Conservation (phyloP, 73 alveolate genomes). For the Stentor coeruleus region DNA sequence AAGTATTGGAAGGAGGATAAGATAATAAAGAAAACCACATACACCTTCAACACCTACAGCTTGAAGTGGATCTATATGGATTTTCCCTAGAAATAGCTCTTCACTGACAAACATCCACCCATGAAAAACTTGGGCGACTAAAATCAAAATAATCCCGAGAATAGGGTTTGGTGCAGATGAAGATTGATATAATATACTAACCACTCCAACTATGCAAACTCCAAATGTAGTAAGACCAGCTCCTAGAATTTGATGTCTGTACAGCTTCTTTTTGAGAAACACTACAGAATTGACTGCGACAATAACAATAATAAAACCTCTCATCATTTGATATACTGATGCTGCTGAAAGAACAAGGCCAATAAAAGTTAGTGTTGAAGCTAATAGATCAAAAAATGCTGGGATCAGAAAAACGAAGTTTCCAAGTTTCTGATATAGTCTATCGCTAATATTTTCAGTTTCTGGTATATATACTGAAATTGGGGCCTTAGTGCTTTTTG, state of each 20-base stretch:
- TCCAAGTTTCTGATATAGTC: too few relatives aligned
- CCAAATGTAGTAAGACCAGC: slow-evolving; percentile 48
- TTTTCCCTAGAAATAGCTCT: neutral
- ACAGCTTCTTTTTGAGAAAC: slow-evolving; percentile 54
- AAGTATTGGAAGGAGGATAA: slow-evolving; percentile 36
- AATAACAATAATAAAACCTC: slow-evolving; percentile 70
- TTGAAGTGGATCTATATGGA: neutral
- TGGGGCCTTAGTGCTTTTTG: too few relatives aligned
- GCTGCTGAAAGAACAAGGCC: slow-evolving; percentile 65
- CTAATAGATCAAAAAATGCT: slow-evolving; percentile 63
- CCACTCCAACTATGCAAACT: slow-evolving; percentile 52
- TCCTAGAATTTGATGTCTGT: slow-evolving; percentile 57
- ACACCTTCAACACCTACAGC: slow-evolving; percentile 22
- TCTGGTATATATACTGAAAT: too few relatives aligned
- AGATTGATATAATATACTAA: neutral
- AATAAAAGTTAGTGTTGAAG: slow-evolving; percentile 54
- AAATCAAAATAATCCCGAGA: slow-evolving; percentile 11
- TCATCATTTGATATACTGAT: slow-evolving; percentile 80
- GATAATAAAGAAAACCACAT: slow-evolving; percentile 14
- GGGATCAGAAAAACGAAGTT: too few relatives aligned
- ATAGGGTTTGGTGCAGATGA: slow-evolving; percentile 11
- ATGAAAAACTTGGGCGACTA: neutral
- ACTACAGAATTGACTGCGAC: slow-evolving; percentile 52
- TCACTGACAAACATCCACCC: slow-evolving; percentile 1
- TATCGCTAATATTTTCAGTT: too few relatives aligned